Percentiles rank a stretch among this genome's conserved stretches.
These are phyloP conservation scores for Apiotrichum veenhuisii DNA, from an alignment of 1,284 basidiomycete genomes.

Conservation along the genomic window DNA sequence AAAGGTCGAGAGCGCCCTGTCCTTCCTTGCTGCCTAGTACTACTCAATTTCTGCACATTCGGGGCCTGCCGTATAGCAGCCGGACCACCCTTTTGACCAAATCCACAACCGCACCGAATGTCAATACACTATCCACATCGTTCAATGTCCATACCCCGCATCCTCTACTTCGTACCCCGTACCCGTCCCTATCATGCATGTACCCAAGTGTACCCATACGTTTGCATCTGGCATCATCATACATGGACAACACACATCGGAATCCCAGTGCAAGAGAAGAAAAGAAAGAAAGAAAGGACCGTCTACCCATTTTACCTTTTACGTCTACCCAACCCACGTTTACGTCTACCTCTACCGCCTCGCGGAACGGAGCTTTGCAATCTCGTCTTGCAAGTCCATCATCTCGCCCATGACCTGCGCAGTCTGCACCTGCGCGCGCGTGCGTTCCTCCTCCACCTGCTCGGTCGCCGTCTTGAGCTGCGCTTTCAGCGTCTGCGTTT, in stretches of 20 bases:
- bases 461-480: conserved; percentile 32
- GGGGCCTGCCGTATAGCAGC: too few species aligned
- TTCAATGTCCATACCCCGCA: neutral
- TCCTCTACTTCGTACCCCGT: too few species aligned
- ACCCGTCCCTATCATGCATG: too few species aligned
- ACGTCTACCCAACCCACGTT: neutral
- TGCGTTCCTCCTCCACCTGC: conserved; percentile 41
- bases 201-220: too few species aligned
- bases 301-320: too few species aligned
- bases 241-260: too few species aligned
- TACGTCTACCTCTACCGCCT: conserved; percentile 17
- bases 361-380: conserved; percentile 40
- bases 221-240: too few species aligned
- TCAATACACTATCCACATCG: neutral
- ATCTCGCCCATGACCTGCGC: conserved; percentile 50
- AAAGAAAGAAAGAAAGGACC: too few species aligned
- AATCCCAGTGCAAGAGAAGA: too few species aligned
- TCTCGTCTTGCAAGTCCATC: conserved; percentile 49
- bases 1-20: conserved; percentile 13
- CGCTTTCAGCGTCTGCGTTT: conserved; percentile 29
- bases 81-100: too few species aligned
- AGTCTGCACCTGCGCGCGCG: conserved; percentile 40
- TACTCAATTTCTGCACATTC: neutral
- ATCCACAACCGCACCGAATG: too few species aligned
- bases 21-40: conserved; percentile 9